Evolutionary conservation across 2,329 filamentous ascomycete genomes (phyloP).

Genomic region (Periconia digitata): DNA sequence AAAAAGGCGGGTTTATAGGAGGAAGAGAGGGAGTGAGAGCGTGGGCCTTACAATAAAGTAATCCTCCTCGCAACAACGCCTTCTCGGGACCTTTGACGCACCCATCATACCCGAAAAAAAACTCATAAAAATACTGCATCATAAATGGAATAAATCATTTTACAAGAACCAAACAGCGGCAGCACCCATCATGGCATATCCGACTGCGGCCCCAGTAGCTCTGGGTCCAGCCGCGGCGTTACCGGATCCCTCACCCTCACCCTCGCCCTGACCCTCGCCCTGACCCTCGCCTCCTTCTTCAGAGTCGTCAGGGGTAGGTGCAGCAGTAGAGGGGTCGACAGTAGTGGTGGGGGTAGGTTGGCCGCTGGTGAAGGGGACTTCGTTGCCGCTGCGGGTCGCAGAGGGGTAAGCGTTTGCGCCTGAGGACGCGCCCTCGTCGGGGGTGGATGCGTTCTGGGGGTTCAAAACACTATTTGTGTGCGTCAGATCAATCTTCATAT

Average conservation of each 20-base stretch:
- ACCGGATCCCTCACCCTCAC: background rate
- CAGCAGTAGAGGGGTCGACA: constrained; percentile 36
- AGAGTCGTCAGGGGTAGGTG: too few species aligned
- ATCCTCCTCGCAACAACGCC: too few species aligned
- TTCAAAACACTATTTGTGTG: constrained; percentile 56
- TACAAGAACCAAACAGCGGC: background rate
- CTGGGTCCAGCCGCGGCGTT: background rate
- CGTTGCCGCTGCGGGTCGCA: constrained; percentile 50
- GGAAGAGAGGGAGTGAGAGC: too few species aligned
- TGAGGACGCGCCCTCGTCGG: constrained; percentile 48
- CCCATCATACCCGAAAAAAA: too few species aligned
- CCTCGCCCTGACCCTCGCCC: too few species aligned
- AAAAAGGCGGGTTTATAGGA: too few species aligned
- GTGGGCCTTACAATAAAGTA: too few species aligned
- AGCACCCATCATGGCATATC: background rate
- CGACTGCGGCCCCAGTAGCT: background rate
- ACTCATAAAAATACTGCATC: too few species aligned
- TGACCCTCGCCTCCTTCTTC: too few species aligned
- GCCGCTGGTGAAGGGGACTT: constrained; percentile 59
- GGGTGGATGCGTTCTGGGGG: constrained; percentile 48
- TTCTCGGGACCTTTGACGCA: too few species aligned
- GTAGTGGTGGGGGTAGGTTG: constrained; percentile 50
- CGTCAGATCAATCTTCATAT: background rate
- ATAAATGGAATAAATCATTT: too few species aligned
- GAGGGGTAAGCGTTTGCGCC: constrained; percentile 56